Conservation (phyloP, 805 yeast genomes). For the Wickerhamia fluorescens region DNA sequence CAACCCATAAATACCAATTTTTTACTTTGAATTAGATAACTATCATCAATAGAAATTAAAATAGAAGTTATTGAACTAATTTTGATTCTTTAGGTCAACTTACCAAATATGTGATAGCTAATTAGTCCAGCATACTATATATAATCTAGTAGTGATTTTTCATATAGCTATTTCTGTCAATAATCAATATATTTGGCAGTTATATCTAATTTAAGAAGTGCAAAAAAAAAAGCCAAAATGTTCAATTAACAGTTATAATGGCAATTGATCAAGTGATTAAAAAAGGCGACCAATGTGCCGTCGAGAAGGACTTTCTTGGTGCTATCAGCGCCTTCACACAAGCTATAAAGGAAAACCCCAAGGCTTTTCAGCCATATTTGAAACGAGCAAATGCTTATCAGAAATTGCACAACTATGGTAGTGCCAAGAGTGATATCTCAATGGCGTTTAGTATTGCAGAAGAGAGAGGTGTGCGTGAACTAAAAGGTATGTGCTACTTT, state of each 20-base stretch:
- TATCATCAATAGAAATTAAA: no score
- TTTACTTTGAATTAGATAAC: no score
- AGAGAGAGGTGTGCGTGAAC: conserved; percentile 37
- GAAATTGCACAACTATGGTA: conserved; percentile 40
- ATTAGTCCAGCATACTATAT: no score
- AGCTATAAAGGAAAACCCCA: conserved; percentile 37
- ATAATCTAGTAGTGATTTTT: no score
- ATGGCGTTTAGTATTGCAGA: conserved; percentile 41
- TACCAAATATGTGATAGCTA: no score
- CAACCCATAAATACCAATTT: no score
- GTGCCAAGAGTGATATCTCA: conserved; percentile 40
- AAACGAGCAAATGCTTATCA: conserved; percentile 46
- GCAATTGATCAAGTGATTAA: conserved; percentile 30
- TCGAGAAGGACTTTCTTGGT: conserved; percentile 29
- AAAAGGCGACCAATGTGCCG: conserved; percentile 25
- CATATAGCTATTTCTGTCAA: no score
- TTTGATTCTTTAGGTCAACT: no score
- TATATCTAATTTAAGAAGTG: no score
- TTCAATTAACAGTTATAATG: conserved; percentile 15
- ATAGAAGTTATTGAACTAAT: no score
- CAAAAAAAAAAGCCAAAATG: no score
- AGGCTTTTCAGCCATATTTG: conserved; percentile 40
- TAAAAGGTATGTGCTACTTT: conserved; percentile 43
- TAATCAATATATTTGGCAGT: no score
- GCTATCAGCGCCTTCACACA: conserved; percentile 37